phyloP scores from a whole-genome alignment of 352 stramenopile genomes.

The Globisporangium nagaii region DNA sequence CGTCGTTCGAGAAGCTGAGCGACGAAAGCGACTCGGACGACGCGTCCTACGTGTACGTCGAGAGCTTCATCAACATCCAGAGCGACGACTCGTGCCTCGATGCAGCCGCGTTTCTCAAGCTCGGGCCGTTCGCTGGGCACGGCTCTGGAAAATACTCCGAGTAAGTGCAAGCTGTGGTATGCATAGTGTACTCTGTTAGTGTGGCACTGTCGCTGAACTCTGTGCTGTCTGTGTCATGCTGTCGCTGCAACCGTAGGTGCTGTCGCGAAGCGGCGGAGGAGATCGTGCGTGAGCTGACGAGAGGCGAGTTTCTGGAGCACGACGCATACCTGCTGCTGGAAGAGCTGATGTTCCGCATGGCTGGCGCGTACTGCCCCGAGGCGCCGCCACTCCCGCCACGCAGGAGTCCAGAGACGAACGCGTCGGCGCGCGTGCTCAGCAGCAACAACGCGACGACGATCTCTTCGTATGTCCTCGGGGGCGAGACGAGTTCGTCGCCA shows the following conservation, averaged over 20 bases:
- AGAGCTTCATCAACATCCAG: slow-evolving; percentile 55
- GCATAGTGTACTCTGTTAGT: background rate
- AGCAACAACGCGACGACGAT: no score
- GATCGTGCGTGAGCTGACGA: slow-evolving; percentile 47
- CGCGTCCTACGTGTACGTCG: slow-evolving; percentile 64
- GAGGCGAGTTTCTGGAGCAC: slow-evolving; percentile 45
- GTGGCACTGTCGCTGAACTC: background rate
- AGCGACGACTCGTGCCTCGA: slow-evolving; percentile 26
- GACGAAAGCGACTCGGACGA: slow-evolving; percentile 41
- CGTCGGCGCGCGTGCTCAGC: no score
- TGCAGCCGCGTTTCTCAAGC: slow-evolving; percentile 28
- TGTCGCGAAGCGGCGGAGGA: slow-evolving; percentile 50
- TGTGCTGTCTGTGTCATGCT: background rate
- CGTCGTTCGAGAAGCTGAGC: slow-evolving; percentile 19
- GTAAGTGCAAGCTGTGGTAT: slow-evolving; percentile 16
- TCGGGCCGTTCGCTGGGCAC: slow-evolving; percentile 38
- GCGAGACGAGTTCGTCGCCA: slow-evolving; percentile 32
- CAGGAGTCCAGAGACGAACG: slow-evolving; percentile 1
- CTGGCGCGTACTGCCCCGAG: slow-evolving; percentile 56
- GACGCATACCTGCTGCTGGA: slow-evolving; percentile 63
- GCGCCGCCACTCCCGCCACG: slow-evolving; percentile 1
- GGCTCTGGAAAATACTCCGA: slow-evolving; percentile 41
- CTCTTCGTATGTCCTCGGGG: slow-evolving; percentile 1
- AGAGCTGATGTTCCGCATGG: slow-evolving; percentile 74
- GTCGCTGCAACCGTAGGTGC: slow-evolving; percentile 22